Base-by-base conservation (phyloP, 2,329 filamentous ascomycete species). In the Botrytis elliptica region DNA sequence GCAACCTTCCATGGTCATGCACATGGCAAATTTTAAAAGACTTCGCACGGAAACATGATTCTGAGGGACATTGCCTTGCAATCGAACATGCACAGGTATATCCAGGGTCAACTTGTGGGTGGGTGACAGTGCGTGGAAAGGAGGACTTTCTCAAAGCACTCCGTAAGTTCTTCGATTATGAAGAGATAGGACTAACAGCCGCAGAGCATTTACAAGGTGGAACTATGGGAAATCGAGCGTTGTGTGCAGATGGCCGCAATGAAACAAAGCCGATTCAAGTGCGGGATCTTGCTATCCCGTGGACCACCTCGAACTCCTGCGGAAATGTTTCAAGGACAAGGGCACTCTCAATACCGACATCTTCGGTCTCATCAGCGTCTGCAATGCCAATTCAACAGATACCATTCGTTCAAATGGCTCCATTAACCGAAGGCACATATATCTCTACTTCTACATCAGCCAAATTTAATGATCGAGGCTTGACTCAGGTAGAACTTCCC, bases 21-120 rank as follows among this genome's bases (percentile, higher is more conserved):
- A 74, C 77, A 38, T 79, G 78, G 78, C 78, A 79, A 65, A 75
- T 65, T 9, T 36, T 80, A 22, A 79, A 80, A 52, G 78, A 79
- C 60, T 78, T 78, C 63, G 71, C 77, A 16, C 67, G 77, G 46
- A 75, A 77, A 64, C 65, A 62, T 57, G 70, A 76, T 25, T 29
- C 55, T 40, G 69, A 77, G 73, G 77, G 76, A 6, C 71, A 73
- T 8, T 72, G 55, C 22, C 70, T 78, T 59, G 73, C 76, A n/a
- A 73, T 80, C 9, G 76, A 79, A 52, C 76, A 79, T 73, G 78
- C 75, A 0, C 44, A 76, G 64, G 75, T 80, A 12, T 79, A 76
- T 64, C 72, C 73, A 10, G 62, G 72, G 25, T 70, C 74, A 2
- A 76, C 75, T 16, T 70, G 76, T 72, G 78, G 77, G 1, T 79